Conservation (phyloP, 2,329 filamentous ascomycete species). For the Monilinia aucupariae region DNA sequence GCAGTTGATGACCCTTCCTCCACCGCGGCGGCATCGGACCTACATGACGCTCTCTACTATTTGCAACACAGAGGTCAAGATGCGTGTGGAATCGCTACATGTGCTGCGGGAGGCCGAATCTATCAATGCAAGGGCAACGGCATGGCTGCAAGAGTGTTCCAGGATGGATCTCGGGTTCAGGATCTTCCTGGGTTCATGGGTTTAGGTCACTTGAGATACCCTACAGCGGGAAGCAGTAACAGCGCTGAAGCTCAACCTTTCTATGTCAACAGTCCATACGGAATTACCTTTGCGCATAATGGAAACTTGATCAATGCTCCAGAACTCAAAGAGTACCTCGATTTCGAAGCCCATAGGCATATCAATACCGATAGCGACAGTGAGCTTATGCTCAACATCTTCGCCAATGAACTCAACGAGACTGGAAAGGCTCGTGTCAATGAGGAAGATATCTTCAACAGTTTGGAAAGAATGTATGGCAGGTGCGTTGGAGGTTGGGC, state of each 20-base stretch:
- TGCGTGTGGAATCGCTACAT: conserved; percentile 78
- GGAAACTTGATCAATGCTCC: conserved; percentile 80
- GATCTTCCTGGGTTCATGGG: conserved; percentile 83
- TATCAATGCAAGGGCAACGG: conserved; percentile 89
- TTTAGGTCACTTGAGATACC: conserved; percentile 80
- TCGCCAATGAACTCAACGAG: conserved; percentile 74
- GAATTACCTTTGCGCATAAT: conserved; percentile 77
- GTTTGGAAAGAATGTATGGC: conserved; percentile 65
- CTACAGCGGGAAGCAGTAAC: conserved; percentile 76
- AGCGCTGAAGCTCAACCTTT: conserved; percentile 89
- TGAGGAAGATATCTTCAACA: conserved; percentile 68
- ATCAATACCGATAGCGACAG: conserved; percentile 82
- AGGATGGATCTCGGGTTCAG: conserved; percentile 66
- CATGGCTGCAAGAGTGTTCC: conserved; percentile 79
- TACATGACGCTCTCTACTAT: conserved; percentile 67
- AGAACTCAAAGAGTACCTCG: conserved; percentile 54
- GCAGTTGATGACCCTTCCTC: conserved; percentile 44
- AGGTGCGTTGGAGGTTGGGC: conserved; percentile 71
- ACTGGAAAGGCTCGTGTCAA: conserved; percentile 78
- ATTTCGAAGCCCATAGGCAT: conserved; percentile 36
- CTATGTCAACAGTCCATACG: conserved; percentile 83
- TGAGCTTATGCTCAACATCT: conserved; percentile 83
- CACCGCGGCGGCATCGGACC: conserved; percentile 54
- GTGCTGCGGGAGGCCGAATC: conserved; percentile 68
- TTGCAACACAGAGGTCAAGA: conserved; percentile 75